Conservation (phyloP, 2,329 filamentous ascomycete species). For the Xylaria sp. region DNA sequence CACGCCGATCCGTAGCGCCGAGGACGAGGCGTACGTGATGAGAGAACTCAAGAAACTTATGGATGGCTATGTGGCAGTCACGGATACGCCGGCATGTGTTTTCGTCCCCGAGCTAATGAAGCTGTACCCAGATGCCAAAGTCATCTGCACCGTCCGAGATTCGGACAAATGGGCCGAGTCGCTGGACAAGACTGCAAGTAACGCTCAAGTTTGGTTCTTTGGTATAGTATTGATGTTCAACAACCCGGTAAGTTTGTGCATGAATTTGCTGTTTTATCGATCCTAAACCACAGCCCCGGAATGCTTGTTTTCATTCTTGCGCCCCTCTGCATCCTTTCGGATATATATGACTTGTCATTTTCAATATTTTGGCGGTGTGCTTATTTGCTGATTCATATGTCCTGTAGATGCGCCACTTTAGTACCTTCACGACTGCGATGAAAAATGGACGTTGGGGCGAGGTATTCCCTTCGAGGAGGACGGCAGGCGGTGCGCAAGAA, state of each 20-base stretch:
- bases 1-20: constrained; percentile 36
- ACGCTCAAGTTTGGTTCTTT: constrained; percentile 41
- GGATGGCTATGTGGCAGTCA: constrained; percentile 47
- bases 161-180: constrained; percentile 46
- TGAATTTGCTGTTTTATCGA: background rate
- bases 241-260: constrained; percentile 26
- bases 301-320: background rate
- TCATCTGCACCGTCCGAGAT: constrained; percentile 47
- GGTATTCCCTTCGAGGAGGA: constrained; percentile 38
- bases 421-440: constrained; percentile 36
- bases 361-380: background rate
- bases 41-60: constrained; percentile 35
- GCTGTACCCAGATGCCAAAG: constrained; percentile 47
- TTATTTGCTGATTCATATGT: constrained; percentile 21
- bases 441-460: constrained; percentile 41
- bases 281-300: background rate
- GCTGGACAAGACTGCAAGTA: constrained; percentile 40
- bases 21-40: constrained; percentile 36
- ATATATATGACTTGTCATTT: background rate
- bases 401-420: constrained; percentile 40
- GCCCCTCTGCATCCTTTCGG: background rate
- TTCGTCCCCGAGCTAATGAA: constrained; percentile 47
- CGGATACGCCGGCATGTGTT: constrained; percentile 43
- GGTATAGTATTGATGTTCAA: constrained; percentile 37
- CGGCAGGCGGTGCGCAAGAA: constrained; percentile 21